Evolutionary conservation across 306 rosid genomes (phyloP).

Genomic region (Biancaea sappan): DNA sequence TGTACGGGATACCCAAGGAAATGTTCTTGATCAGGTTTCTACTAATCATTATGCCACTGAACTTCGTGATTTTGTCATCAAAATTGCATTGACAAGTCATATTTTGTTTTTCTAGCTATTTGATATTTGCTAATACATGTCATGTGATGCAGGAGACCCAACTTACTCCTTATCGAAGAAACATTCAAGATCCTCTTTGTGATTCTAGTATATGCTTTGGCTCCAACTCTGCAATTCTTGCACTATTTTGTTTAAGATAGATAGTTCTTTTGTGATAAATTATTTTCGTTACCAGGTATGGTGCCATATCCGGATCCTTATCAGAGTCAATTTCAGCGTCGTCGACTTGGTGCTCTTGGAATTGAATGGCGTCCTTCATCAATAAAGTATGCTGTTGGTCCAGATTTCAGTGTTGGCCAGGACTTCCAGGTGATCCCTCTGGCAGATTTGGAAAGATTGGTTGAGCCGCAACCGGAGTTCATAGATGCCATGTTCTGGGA

Average conservation of each 20-base stretch:
- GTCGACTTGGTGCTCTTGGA: constrained; percentile 87
- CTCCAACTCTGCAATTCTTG: constrained; percentile 30
- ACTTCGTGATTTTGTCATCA: constrained; percentile 28
- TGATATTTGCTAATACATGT: constrained; percentile 21
- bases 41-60: constrained; percentile 23
- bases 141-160: constrained; percentile 70
- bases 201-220: constrained; percentile 76
- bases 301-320: constrained; percentile 90
- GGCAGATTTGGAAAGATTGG: constrained; percentile 82
- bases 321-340: constrained; percentile 77
- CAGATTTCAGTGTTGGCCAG: constrained; percentile 58
- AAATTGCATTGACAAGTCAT: constrained; percentile 17
- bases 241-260: constrained; percentile 1
- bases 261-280: constrained; percentile 32
- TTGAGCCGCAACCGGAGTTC: constrained; percentile 78
- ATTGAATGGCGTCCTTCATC: constrained; percentile 85
- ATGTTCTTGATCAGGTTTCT: constrained; percentile 80
- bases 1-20: constrained; percentile 63
- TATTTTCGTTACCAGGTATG: constrained; percentile 60
- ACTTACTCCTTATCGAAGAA: constrained; percentile 67
- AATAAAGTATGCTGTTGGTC: constrained; percentile 66
- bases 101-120: constrained; percentile 1
- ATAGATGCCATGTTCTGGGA: constrained; percentile 79
- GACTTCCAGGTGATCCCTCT: constrained; percentile 72
- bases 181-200: constrained; percentile 84